Evolutionary conservation across 345 rosid species (phyloP).

Genomic region (Murraya paniculata): DNA sequence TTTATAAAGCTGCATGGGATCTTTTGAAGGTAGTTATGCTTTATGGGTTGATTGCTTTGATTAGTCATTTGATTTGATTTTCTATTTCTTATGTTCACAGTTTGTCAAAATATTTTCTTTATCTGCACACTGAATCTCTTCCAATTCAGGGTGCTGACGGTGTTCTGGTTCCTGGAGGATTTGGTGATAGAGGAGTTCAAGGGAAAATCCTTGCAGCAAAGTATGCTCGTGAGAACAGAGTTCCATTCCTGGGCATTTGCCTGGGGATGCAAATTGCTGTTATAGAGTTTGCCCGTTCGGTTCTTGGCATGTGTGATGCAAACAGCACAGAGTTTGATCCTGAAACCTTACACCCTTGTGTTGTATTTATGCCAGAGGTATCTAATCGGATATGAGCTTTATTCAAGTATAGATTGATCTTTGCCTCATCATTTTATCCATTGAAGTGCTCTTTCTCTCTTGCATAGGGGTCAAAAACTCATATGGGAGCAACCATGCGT

Average conservation of each 20-base stretch:
- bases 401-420: background rate
- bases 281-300: conserved; percentile 72
- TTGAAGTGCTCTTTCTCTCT: conserved; percentile 3
- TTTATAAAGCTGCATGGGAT: conserved; percentile 62
- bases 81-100: background rate
- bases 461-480: conserved; percentile 70
- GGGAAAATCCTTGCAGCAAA: conserved; percentile 84
- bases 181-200: conserved; percentile 86
- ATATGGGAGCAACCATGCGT: conserved; percentile 89
- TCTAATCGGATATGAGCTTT: background rate
- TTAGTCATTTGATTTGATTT: background rate
- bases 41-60: background rate
- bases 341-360: conserved; percentile 67
- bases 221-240: conserved; percentile 66
- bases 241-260: conserved; percentile 82
- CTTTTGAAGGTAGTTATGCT: conserved; percentile 51
- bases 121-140: conserved; percentile 5
- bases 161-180: conserved; percentile 82
- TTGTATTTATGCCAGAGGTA: conserved; percentile 86
- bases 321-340: conserved; percentile 80
- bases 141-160: conserved; percentile 66
- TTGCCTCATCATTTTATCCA: conserved; percentile 4
- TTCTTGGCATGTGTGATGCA: conserved; percentile 64
- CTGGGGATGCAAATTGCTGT: conserved; percentile 89
- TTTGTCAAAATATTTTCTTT: background rate